Conservation (phyloP, 139 green algal species). For the Ettlia oleoabundans region DNA sequence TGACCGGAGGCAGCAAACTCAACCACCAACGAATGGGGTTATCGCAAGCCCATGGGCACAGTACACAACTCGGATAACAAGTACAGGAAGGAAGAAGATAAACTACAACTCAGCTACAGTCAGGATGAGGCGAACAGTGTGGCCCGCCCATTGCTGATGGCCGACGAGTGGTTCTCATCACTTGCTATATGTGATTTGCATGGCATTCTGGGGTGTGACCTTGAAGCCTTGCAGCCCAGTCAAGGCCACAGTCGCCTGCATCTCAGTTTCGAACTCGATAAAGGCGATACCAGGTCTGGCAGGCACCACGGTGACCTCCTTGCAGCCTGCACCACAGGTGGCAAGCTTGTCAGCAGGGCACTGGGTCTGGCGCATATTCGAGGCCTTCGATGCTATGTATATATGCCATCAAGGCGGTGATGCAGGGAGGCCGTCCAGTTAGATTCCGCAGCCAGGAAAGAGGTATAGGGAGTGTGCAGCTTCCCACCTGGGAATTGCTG, state of each 20-base stretch:
- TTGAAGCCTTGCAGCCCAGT: conserved; percentile 94
- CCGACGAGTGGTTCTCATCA: conserved; percentile 1
- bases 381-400: neutral
- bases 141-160: neutral
- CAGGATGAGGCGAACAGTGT: neutral
- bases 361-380: neutral
- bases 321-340: conserved; percentile 68
- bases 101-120: neutral
- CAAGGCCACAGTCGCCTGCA: conserved; percentile 73
- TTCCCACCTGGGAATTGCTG: conserved; percentile 84
- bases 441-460: neutral
- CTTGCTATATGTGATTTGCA: conserved; percentile 93
- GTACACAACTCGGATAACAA: too few relatives aligned
- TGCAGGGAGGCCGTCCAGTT: neutral
- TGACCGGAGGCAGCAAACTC: too few relatives aligned
- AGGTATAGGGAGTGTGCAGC: neutral
- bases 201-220: conserved; percentile 86
- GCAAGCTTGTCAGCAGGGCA: neutral
- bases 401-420: neutral
- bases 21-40: too few relatives aligned
- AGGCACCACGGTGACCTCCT: conserved; percentile 91
- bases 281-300: conserved; percentile 95
- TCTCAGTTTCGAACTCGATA: conserved; percentile 90
- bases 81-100: too few relatives aligned
- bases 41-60: too few relatives aligned